Conservation (phyloP, 1,284 basidiomycete genomes). For the Leccinum solheimii region DNA sequence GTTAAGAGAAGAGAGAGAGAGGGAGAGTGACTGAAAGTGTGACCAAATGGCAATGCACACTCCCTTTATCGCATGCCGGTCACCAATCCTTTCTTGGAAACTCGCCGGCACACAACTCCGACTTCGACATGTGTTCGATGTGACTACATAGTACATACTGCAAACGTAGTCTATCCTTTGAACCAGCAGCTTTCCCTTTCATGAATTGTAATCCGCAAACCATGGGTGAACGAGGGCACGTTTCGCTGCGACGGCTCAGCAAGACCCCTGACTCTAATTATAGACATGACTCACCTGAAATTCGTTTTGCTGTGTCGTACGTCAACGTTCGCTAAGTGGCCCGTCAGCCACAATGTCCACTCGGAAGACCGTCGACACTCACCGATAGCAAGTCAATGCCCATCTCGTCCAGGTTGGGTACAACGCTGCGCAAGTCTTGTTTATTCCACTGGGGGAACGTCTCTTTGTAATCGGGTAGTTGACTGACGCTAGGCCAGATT, state of each 20-base stretch:
- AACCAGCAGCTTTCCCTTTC: slow-evolving; percentile 13
- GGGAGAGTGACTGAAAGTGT: slow-evolving; percentile 21
- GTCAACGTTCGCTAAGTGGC: slow-evolving; percentile 68
- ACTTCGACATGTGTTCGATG: not conserved
- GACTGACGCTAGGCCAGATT: slow-evolving; percentile 88
- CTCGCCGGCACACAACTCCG: slow-evolving; percentile 16
- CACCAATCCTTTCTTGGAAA: slow-evolving; percentile 28
- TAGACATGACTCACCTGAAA: slow-evolving; percentile 66
- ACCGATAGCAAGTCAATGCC: slow-evolving; percentile 82
- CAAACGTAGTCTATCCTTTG: slow-evolving; percentile 24
- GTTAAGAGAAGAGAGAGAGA: slow-evolving; percentile 8
- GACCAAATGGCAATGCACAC: slow-evolving; percentile 34
- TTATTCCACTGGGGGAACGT: slow-evolving; percentile 94
- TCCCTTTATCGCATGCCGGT: slow-evolving; percentile 31
- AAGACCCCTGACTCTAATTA: slow-evolving; percentile 3
- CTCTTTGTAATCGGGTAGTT: slow-evolving; percentile 93
- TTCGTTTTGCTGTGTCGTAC: slow-evolving; percentile 93
- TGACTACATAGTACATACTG: slow-evolving; percentile 17
- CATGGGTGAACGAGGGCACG: slow-evolving; percentile 83
- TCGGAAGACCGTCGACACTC: slow-evolving; percentile 18
- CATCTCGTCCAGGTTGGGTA: slow-evolving; percentile 67
- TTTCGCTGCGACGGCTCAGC: slow-evolving; percentile 59
- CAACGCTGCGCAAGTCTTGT: slow-evolving; percentile 66
- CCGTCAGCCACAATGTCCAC: slow-evolving; percentile 7
- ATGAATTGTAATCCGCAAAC: slow-evolving; percentile 57